These are phyloP conservation scores for Allantophomopsis cytisporea DNA, from an alignment of 2,329 filamentous ascomycete species.

Conservation along the genomic window DNA sequence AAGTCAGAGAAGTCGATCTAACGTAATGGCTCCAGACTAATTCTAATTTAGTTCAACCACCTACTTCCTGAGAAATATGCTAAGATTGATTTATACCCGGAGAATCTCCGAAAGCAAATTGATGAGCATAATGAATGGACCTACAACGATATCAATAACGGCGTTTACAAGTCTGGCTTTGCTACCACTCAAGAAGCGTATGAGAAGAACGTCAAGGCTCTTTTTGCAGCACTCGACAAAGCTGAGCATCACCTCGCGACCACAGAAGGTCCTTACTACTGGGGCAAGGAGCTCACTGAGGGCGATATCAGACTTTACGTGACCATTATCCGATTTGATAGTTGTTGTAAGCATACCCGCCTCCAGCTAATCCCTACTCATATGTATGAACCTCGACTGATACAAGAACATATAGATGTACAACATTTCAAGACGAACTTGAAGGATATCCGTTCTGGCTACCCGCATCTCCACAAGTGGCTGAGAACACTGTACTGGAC, in stretches of 20 bases:
- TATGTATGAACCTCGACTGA: too few relatives aligned
- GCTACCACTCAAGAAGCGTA: slow-evolving; percentile 76
- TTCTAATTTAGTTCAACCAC: slow-evolving; percentile 51
- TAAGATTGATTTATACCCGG: slow-evolving; percentile 53
- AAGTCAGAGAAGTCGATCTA: slow-evolving; percentile 55
- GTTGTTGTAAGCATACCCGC: slow-evolving; percentile 8
- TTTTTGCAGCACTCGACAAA: slow-evolving; percentile 68
- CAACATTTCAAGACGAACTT: slow-evolving; percentile 71
- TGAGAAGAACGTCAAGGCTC: slow-evolving; percentile 51
- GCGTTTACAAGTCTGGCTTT: slow-evolving; percentile 68
- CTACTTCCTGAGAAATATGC: slow-evolving; percentile 46
- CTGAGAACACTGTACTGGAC: slow-evolving; percentile 56
- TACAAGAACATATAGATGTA: slow-evolving; percentile 43
- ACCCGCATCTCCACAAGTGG: slow-evolving; percentile 55
- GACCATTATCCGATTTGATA: slow-evolving; percentile 52
- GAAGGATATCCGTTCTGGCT: slow-evolving; percentile 25
- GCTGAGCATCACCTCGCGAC: slow-evolving; percentile 56
- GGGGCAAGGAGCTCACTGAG: slow-evolving; percentile 66
- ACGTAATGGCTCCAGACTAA: slow-evolving; percentile 70
- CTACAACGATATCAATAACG: slow-evolving; percentile 61
- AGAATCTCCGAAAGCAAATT: slow-evolving; percentile 46
- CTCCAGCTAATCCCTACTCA: too few relatives aligned
- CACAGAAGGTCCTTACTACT: slow-evolving; percentile 51
- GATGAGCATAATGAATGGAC: slow-evolving; percentile 72
- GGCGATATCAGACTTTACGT: slow-evolving; percentile 63